Evolutionary conservation across 805 yeast species (phyloP), one percentile per base, ranked within the genome.

Genomic region (Ogataea philodendri): DNA sequence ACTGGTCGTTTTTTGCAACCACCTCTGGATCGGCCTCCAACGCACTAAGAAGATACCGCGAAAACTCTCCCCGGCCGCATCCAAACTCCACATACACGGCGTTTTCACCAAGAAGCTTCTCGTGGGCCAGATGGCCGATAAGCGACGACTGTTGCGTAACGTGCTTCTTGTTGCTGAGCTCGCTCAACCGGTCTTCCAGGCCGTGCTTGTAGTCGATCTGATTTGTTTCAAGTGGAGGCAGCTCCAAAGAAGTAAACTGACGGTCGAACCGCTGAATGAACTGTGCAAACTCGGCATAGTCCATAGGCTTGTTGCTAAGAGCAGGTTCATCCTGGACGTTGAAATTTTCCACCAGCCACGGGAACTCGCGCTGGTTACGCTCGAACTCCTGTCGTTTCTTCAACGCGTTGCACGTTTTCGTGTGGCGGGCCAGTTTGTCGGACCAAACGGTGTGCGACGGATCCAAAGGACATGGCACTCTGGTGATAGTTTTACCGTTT

Each of bases 61-160:
- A 72, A 15, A 88, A 67, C 54, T 89, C 96, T 2, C 85, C 95
- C 44, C 89, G 74, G 0, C 97, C 97, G 57, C 95, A 84, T 1
- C 97, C 97, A 65, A 86, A 87, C 59, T 88, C 97, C 18, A 83
- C 55, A 52, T 76, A 75, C 32, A 67, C 60, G 22, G 49, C 35
- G 3, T 47, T 39, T 2, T 55, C 25, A 1, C 59, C 55, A 23
- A 81, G 60, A 6, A 81, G 52, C 0, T 54, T 54, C 10, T 57
- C 44, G 4, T 59, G 54, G 15, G 69, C 65, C 49, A 88, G 57
- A 43, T 83, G 83, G 2, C 84, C 87, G 10, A 84, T 81, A 39
- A 88, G 56, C 2, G 94, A 82, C 0, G 88, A 71, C 56, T 88
- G 97, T 55, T 88, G 97, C 3, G 70, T 54, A 1, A 90, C 82